Evolutionary conservation across 179 eudicot genomes (phyloP).

Genomic region (Carnegiea gigantea): DNA sequence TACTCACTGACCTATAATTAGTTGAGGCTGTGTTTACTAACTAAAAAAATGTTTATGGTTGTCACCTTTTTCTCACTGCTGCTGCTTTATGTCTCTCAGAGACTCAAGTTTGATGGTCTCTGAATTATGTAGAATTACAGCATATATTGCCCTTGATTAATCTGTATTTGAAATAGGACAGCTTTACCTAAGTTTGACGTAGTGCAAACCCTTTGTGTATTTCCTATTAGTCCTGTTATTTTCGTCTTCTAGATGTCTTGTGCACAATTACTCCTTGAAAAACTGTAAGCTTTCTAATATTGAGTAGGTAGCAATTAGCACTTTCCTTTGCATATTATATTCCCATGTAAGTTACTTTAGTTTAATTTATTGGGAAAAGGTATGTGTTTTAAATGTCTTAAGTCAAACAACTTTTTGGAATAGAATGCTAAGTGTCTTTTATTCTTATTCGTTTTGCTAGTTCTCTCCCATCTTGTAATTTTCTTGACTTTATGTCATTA

Average conservation of each 20-base stretch:
- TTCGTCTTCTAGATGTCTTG: background rate
- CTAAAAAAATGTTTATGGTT: background rate
- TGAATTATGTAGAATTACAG: too few species aligned
- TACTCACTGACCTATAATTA: background rate
- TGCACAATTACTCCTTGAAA: background rate
- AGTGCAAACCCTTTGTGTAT: background rate
- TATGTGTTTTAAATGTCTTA: too few species aligned
- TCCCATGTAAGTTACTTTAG: background rate
- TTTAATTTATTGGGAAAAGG: background rate
- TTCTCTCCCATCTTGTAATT: background rate
- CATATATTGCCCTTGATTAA: too few species aligned
- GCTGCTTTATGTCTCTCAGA: background rate
- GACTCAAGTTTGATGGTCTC: background rate
- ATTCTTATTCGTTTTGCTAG: background rate
- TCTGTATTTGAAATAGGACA: background rate
- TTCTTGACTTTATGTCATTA: background rate
- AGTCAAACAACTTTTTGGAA: background rate
- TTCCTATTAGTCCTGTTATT: background rate
- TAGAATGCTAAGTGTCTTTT: background rate
- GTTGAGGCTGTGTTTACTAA: conserved; percentile 1
- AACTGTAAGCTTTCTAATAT: background rate
- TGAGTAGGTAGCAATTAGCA: too few species aligned
- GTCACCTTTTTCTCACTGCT: background rate
- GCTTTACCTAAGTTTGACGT: background rate
- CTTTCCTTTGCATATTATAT: background rate